Base-by-base conservation (phyloP, 192 early-diverging fungal species). In the Oehlia diaphana region DNA sequence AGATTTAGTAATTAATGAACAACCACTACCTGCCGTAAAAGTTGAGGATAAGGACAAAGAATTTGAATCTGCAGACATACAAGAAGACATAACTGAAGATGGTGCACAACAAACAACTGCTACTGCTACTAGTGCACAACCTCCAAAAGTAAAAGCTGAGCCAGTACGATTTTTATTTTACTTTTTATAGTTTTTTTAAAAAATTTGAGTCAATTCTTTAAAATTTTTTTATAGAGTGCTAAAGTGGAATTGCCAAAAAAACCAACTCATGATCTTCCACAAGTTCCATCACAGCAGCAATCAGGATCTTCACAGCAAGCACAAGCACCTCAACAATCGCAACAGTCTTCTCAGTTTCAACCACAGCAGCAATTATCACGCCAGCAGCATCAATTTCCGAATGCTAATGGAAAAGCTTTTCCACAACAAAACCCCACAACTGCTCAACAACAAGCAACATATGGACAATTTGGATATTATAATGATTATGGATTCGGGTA, bases 391-490 rank as follows among this genome's bases (percentile, higher is more conserved):
- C 74, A 76, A 31, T 61, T 28, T 61, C 14, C 33, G 14, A 76
- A 76, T 63, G 14, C 53, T 19, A 39, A 44, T 12, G 66, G 76
- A 16, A 78, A 78, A 47, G 5, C 64, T 7, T 68, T 68, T 35
- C 21, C 47, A 10, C 47, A 47, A 19, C 62, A 65, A 39, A 39
- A 76, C 9, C 74, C 72, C 6, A 3, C 37, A 21, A 23, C 31
- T 16, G 31, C 58, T 28, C 64, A 68, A 31, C 62, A 75, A 75
- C 62, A 75, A 75, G 47, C 66, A 68, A 21, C 65, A 2, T 68
- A 78, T 58, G 49, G 66, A 19, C 76, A 67, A 78, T 68, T 68
- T 67, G 66, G 65, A 21, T 78, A 78, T 69, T 78, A 78, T 8
- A 78, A 78, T 68, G 65, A 42, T 65, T 78, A 53, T 58, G 76